Conservation (phyloP, 2,329 filamentous ascomycete species). For the Pseudogymnoascus sp. region DNA sequence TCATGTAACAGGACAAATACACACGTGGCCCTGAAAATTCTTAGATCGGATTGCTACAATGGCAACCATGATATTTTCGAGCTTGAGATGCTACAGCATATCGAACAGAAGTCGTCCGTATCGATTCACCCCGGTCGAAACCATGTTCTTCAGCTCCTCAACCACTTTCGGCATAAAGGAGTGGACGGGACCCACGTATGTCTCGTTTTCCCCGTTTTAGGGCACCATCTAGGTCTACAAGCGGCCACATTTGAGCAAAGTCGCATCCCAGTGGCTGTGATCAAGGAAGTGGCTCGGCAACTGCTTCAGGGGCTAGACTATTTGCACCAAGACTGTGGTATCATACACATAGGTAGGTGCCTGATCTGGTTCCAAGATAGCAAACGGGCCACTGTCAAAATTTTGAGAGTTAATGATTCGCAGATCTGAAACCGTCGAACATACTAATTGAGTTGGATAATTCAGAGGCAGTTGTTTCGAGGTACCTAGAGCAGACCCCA, state of each 20-base stretch:
- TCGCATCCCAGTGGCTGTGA: neutral
- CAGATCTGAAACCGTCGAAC: neutral
- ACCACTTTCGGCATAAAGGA: neutral
- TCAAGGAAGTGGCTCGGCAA: neutral
- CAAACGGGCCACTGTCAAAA: no score
- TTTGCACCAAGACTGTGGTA: slow-evolving; percentile 17
- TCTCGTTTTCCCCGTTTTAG: neutral
- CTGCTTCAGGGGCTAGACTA: slow-evolving; percentile 16
- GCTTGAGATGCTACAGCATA: neutral
- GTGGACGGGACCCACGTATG: neutral
- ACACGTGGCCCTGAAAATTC: neutral
- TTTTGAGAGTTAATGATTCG: no score
- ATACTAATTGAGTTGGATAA: neutral
- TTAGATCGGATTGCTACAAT: neutral
- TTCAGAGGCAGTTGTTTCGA: neutral
- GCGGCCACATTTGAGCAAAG: neutral
- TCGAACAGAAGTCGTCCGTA: neutral
- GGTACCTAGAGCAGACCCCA: neutral
- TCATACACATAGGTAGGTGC: slow-evolving; percentile 19
- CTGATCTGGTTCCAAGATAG: neutral
- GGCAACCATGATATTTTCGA: neutral
- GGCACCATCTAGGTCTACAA: neutral
- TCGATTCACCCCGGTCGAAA: neutral
- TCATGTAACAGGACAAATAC: neutral
- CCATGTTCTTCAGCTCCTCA: neutral